These are phyloP conservation scores for Aspergillus cejpii DNA, from an alignment of 2,329 filamentous ascomycete species.

Conservation along the genomic window DNA sequence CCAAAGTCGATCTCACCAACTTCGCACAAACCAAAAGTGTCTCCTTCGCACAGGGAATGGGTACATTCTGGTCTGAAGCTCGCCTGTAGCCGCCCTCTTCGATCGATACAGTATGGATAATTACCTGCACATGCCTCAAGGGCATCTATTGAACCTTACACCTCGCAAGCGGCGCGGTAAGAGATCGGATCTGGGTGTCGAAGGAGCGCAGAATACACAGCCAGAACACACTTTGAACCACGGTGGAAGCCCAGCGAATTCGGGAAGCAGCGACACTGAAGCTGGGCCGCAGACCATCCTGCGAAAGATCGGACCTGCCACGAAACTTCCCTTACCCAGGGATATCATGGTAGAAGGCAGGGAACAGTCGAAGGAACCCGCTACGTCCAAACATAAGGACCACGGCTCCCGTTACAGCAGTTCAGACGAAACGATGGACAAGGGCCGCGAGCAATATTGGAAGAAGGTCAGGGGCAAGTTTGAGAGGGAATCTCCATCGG, in stretches of 20 bases:
- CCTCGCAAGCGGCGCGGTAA: conserved; percentile 17
- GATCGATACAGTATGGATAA: conserved; percentile 22
- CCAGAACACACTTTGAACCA: not conserved
- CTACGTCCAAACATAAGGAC: conserved; percentile 8
- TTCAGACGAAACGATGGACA: conserved; percentile 12
- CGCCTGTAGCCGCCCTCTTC: conserved; percentile 1
- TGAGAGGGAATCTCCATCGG: conserved; percentile 20
- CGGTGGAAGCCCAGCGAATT: conserved; percentile 1
- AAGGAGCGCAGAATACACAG: conserved; percentile 4
- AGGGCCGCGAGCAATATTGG: conserved; percentile 27
- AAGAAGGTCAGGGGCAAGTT: conserved; percentile 23
- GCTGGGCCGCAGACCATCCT: conserved; percentile 9
- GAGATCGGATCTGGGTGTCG: conserved; percentile 2
- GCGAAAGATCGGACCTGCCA: conserved; percentile 16
- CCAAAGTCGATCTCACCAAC: not conserved
- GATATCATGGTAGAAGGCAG: conserved; percentile 14
- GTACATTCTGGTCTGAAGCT: conserved; percentile 14
- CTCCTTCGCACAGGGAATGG: conserved; percentile 9
- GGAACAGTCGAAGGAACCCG: conserved; percentile 12
- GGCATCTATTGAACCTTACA: conserved; percentile 28
- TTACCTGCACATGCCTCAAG: conserved; percentile 23
- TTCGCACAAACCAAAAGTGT: not conserved
- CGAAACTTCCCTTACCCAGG: conserved; percentile 27
- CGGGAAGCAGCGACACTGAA: conserved; percentile 8
- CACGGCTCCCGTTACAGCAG: conserved; percentile 4